Percentiles rank a stretch among this genome's conserved stretches.
These are phyloP conservation scores for Priceomyces haplophilus DNA, from an alignment of 805 yeast genomes.

Conservation along the genomic window DNA sequence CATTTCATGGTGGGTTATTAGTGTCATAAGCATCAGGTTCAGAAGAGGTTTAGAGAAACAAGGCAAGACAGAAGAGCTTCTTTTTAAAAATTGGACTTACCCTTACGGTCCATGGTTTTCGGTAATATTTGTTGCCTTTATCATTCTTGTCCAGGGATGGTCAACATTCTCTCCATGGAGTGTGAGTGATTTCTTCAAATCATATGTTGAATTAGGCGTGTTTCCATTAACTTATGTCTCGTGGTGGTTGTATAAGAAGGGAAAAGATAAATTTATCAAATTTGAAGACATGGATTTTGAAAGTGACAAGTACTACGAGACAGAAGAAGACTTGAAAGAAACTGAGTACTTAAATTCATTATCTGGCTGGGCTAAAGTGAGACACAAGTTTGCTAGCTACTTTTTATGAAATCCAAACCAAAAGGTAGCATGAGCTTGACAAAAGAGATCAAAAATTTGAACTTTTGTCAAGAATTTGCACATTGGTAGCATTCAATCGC, in stretches of 20 bases:
- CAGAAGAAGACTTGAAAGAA: constrained; percentile 45
- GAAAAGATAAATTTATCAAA: constrained; percentile 40
- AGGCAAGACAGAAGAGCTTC: constrained; percentile 40
- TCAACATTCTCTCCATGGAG: constrained; percentile 46
- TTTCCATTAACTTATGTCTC: constrained; percentile 44
- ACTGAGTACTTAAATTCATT: constrained; percentile 37
- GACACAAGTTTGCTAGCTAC: constrained; percentile 27
- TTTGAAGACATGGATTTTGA: constrained; percentile 52
- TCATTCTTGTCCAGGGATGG: constrained; percentile 56
- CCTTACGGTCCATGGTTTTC: constrained; percentile 51
- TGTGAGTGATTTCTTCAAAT: constrained; percentile 39
- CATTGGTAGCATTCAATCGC: no score
- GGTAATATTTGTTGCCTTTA: constrained; percentile 40
- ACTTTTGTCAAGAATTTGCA: no score
- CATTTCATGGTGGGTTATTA: constrained; percentile 49
- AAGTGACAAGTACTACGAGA: constrained; percentile 48
- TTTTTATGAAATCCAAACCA: constrained; percentile 18
- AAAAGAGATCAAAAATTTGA: no score
- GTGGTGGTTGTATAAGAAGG: constrained; percentile 47
- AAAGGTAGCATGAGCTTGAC: neutral
- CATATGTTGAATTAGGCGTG: constrained; percentile 45
- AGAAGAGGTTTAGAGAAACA: constrained; percentile 45
- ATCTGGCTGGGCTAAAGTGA: constrained; percentile 43
- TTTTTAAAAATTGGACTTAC: constrained; percentile 48
- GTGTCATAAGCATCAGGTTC: constrained; percentile 48